Percentiles rank a stretch among this genome's conserved stretches.
Conservation (phyloP, 2,329 filamentous ascomycete genomes). For the Ceratocystis destructans region DNA sequence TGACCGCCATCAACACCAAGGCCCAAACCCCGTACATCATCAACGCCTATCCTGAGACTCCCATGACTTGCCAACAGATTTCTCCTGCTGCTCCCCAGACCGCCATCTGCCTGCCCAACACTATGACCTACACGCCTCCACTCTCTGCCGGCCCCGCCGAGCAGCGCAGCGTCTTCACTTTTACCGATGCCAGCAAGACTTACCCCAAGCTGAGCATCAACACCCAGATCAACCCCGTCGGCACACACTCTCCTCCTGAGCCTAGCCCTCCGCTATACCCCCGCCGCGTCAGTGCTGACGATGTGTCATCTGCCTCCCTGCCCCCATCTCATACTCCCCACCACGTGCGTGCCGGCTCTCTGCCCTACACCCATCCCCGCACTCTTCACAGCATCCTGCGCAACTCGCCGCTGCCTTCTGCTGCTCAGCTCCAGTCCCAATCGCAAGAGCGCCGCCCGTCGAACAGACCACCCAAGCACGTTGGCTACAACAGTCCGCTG, state of each 20-base stretch:
- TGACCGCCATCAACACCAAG: slow-evolving; percentile 17
- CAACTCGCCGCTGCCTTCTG: slow-evolving; percentile 48
- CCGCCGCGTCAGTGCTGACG: slow-evolving; percentile 8
- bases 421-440: slow-evolving; percentile 36
- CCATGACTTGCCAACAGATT: slow-evolving; percentile 36
- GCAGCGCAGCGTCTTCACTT: slow-evolving; percentile 16
- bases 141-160: slow-evolving; percentile 42
- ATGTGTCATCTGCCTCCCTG: slow-evolving; percentile 23
- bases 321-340: slow-evolving; percentile 39
- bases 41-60: slow-evolving; percentile 40
- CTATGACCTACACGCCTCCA: slow-evolving; percentile 47
- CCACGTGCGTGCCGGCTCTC: slow-evolving; percentile 23
- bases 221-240: slow-evolving; percentile 16
- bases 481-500: slow-evolving; percentile 49
- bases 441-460: slow-evolving; percentile 41
- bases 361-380: slow-evolving; percentile 46
- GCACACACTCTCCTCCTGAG: slow-evolving; percentile 4
- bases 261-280: slow-evolving; percentile 7
- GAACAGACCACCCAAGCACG: slow-evolving; percentile 39
- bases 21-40: slow-evolving; percentile 23
- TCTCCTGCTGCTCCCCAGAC: slow-evolving; percentile 33
- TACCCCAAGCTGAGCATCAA: slow-evolving; percentile 19
- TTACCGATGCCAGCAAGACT: slow-evolving; percentile 11
- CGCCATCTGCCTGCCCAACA: slow-evolving; percentile 37
- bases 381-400: slow-evolving; percentile 50